phyloP scores from a whole-genome alignment of 2,329 filamentous ascomycete genomes.

The Aspergillus sp. region DNA sequence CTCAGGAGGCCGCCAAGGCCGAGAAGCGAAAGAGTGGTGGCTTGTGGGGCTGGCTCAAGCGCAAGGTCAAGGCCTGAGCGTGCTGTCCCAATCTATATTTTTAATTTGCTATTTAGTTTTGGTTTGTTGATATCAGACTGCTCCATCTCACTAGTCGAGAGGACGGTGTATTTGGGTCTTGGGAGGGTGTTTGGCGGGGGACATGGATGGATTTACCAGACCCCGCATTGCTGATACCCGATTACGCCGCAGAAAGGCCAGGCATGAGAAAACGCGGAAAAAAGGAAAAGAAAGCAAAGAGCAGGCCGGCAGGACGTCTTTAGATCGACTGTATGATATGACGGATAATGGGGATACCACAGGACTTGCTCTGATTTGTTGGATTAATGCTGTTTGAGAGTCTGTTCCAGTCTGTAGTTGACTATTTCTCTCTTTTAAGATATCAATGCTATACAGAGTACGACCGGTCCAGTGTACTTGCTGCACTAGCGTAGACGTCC shows the following conservation, averaged over 20 bases:
- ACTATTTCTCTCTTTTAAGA: slow-evolving; percentile 7
- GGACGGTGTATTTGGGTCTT: slow-evolving; percentile 8
- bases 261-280: background rate
- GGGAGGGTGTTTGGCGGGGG: slow-evolving; percentile 9
- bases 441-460: background rate
- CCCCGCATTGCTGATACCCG: slow-evolving; percentile 18
- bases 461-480: too few relatives aligned
- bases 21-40: slow-evolving; percentile 28
- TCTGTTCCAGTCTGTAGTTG: slow-evolving; percentile 1
- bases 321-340: slow-evolving; percentile 17
- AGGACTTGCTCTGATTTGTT: slow-evolving; percentile 9
- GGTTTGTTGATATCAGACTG: slow-evolving; percentile 7
- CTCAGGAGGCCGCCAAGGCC: slow-evolving; percentile 14
- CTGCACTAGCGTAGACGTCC: too few relatives aligned
- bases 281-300: slow-evolving; percentile 2
- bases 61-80: slow-evolving; percentile 26
- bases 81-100: background rate
- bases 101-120: background rate
- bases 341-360: slow-evolving; percentile 15
- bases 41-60: slow-evolving; percentile 29
- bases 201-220: background rate
- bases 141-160: slow-evolving; percentile 1
- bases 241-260: slow-evolving; percentile 6
- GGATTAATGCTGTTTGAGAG: slow-evolving; percentile 10
- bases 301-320: background rate